A percentile compares a stretch with the other conserved stretches of the same genome.
These are phyloP conservation scores for Aquilaria yunnanensis DNA, from an alignment of 345 rosid genomes.

Conservation along the genomic window DNA sequence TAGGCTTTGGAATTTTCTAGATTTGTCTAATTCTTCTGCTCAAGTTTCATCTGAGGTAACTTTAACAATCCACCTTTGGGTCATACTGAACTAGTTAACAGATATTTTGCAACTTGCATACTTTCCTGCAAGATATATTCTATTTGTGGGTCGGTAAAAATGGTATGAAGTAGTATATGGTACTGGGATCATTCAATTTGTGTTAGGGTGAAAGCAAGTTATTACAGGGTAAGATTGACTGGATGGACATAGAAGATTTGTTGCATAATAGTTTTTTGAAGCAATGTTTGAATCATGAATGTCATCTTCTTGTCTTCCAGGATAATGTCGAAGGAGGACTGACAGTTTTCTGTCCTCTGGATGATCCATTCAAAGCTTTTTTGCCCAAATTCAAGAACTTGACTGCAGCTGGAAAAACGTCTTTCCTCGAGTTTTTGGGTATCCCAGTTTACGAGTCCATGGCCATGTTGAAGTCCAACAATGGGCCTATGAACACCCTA, in stretches of 20 bases:
- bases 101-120: too few species aligned
- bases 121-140: background rate
- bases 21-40: too few species aligned
- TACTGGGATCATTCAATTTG: background rate
- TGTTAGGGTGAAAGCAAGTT: background rate
- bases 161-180: too few species aligned
- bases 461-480: slow-evolving; percentile 76
- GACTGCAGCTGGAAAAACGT: slow-evolving; percentile 55
- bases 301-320: slow-evolving; percentile 28
- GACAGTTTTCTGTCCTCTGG: slow-evolving; percentile 95
- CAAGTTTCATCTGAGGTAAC: too few species aligned
- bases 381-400: slow-evolving; percentile 77
- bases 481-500: slow-evolving; percentile 83
- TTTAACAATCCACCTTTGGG: too few species aligned
- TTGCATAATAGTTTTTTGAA: background rate
- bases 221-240: background rate
- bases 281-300: background rate
- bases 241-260: too few species aligned
- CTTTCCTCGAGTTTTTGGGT: slow-evolving; percentile 67
- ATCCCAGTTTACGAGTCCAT: slow-evolving; percentile 71
- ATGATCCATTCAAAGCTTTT: slow-evolving; percentile 79
- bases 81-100: too few species aligned
- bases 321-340: slow-evolving; percentile 74
- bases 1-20: too few species aligned
- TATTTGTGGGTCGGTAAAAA: background rate